Conservation (phyloP, 352 stramenopile genomes). For the Phytophthora fragariaefolia region DNA sequence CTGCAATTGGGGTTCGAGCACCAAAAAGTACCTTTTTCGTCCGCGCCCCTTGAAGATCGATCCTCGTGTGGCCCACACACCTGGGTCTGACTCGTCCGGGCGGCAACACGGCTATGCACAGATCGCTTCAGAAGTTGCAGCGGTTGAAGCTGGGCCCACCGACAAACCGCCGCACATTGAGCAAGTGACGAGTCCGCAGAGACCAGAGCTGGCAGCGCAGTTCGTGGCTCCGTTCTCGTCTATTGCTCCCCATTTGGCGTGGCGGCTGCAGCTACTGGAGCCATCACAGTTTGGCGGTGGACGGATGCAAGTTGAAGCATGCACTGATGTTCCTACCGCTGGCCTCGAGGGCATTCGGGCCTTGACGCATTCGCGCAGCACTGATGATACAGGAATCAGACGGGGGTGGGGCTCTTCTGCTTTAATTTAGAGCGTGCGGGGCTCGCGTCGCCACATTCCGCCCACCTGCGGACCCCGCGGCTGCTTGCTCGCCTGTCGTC, state of each 20-base stretch:
- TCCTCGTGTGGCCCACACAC: slow-evolving; percentile 21
- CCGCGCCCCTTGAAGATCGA: slow-evolving; percentile 26
- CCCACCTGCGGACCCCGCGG: not conserved
- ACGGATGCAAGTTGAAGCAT: not conserved
- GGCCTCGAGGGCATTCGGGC: not conserved
- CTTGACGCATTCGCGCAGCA: not conserved
- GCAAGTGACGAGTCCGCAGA: not conserved
- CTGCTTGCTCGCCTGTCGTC: slow-evolving; percentile 16
- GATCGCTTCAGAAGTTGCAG: slow-evolving; percentile 24
- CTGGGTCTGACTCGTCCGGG: not conserved
- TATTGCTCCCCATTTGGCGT: too few species aligned
- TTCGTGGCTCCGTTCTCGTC: not conserved
- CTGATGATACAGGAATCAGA: slow-evolving; percentile 9
- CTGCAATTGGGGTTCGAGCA: slow-evolving; percentile 4
- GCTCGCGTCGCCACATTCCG: not conserved
- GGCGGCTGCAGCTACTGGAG: not conserved
- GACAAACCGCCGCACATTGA: not conserved
- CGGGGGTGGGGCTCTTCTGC: not conserved
- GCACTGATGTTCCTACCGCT: not conserved
- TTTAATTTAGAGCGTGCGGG: not conserved
- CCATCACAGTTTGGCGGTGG: not conserved
- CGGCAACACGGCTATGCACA: not conserved
- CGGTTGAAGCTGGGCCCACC: slow-evolving; percentile 20
- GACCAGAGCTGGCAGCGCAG: not conserved
- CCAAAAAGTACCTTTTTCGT: slow-evolving; percentile 24